These are phyloP conservation scores for Penicillium sp. DNA, from an alignment of 2,329 filamentous ascomycete species.

Conservation along the genomic window DNA sequence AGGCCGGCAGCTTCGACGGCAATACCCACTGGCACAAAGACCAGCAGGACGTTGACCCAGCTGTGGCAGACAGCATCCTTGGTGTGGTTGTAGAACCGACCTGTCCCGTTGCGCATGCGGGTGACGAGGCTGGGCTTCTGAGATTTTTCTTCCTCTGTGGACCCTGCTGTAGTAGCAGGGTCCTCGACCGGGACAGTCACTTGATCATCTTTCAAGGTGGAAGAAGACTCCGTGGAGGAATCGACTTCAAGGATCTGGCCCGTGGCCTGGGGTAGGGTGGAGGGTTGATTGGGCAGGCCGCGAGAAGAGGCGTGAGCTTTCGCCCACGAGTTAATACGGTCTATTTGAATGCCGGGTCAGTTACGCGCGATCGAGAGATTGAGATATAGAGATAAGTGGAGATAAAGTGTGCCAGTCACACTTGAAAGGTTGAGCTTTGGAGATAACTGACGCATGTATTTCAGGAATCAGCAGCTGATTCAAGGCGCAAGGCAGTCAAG, in stretches of 20 bases:
- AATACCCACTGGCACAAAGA: conserved; percentile 52
- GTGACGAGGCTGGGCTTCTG: conserved; percentile 33
- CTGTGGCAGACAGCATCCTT: conserved; percentile 45
- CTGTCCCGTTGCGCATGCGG: conserved; percentile 40
- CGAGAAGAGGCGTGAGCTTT: conserved; percentile 46
- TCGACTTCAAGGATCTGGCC: conserved; percentile 15
- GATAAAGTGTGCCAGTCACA: neutral
- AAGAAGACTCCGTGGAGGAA: conserved; percentile 16
- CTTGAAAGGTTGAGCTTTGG: neutral
- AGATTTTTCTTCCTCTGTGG: conserved; percentile 28
- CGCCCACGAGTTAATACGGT: conserved; percentile 50
- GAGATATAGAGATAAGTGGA: neutral
- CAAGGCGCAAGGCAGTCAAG: conserved; percentile 26
- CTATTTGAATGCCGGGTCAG: conserved; percentile 27
- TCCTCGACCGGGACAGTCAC: conserved; percentile 34
- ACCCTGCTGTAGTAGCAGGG: conserved; percentile 22
- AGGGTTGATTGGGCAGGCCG: conserved; percentile 16
- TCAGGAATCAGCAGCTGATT: conserved; percentile 35
- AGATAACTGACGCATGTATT: conserved; percentile 45
- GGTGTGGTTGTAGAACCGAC: conserved; percentile 43
- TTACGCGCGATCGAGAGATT: conserved; percentile 6
- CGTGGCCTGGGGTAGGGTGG: conserved; percentile 10
- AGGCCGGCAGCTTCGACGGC: conserved; percentile 48
- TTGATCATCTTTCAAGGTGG: conserved; percentile 35
- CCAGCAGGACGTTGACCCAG: conserved; percentile 52